Base-by-base conservation (phyloP, 257 asterid species). In the Salvia hispanica region DNA sequence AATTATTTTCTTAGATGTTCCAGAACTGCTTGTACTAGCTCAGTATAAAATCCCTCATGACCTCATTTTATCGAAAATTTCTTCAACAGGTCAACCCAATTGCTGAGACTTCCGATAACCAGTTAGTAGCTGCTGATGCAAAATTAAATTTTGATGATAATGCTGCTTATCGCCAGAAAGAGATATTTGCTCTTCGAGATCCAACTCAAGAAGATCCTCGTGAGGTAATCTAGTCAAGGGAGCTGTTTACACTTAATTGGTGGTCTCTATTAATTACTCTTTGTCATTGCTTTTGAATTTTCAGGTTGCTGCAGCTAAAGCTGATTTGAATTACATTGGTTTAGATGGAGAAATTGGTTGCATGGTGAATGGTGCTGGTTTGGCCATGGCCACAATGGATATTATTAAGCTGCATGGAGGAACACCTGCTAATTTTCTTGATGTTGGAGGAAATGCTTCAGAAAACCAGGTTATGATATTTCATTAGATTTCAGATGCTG, bases 311-410 rank as follows among this genome's bases (percentile, higher is more conserved):
- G 99, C 99, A 59, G 95, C 99, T 31, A 83, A 94, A 84, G 99
- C 96, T 12, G 99, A 94, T 66, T 78, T 94, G 80, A 94, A 94
- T 78, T 94, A 94, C 85, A 94, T 94, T 71, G 99, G 99, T 31
- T 82, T 94, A 72, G 99, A 94, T 75, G 99, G 99, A 72, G 99
- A 94, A 84, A 94, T 94, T 44, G 99, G 99, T 71, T 94, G 99
- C 79, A 94, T 94, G 99, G 99, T 94, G 62, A 94, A 94, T 78
- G 99, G 99, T 74, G 99, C 99, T 82, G 99, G 99, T 58, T 79
- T 94, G 77, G 99, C 97, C 64, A 94, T 94, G 99, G 96, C 99
- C 50, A 94, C 99, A 25, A 94, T 94, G 99, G 99, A 94, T 74
- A 94, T 94, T 42, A 94, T 94, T 69, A 94, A 94, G 85, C 69